phyloP scores from a whole-genome alignment of 108 stramenopile species.

The Nannochloropsis gaditana region DNA sequence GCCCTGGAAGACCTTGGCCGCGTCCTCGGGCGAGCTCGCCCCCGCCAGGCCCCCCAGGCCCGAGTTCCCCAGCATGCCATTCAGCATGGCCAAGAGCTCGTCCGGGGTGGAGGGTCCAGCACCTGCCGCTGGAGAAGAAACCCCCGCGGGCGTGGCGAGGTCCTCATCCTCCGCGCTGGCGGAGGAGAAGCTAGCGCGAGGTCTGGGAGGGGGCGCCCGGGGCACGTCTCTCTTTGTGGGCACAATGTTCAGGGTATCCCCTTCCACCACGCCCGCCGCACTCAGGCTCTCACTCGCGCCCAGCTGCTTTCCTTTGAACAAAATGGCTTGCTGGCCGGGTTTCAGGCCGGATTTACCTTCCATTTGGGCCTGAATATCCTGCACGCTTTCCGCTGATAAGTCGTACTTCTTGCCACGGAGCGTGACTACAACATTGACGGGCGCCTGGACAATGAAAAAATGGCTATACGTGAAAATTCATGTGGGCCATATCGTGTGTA shows the following conservation, averaged over 20 bases:
- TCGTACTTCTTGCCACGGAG: constrained; percentile 45
- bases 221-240: constrained; percentile 31
- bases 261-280: constrained; percentile 37
- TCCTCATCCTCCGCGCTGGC: background rate
- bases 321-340: constrained; percentile 34
- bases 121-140: background rate
- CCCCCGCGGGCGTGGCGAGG: background rate
- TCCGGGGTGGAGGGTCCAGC: background rate
- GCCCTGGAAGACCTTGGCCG: background rate
- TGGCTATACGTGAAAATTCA: background rate
- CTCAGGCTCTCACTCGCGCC: constrained; percentile 25
- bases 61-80: background rate
- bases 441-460: background rate
- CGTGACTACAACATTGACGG: constrained; percentile 35
- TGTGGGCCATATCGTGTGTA: no score
- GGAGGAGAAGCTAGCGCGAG: background rate
- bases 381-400: constrained; percentile 30
- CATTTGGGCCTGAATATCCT: constrained; percentile 31
- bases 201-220: background rate
- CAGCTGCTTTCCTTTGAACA: constrained; percentile 44
- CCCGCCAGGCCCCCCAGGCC: background rate
- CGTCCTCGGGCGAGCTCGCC: background rate
- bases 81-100: background rate
- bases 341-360: constrained; percentile 41
- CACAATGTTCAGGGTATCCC: constrained; percentile 45